phyloP scores from a whole-genome alignment of 768 basidiomycete species.

The Xanthoconium purpureum region DNA sequence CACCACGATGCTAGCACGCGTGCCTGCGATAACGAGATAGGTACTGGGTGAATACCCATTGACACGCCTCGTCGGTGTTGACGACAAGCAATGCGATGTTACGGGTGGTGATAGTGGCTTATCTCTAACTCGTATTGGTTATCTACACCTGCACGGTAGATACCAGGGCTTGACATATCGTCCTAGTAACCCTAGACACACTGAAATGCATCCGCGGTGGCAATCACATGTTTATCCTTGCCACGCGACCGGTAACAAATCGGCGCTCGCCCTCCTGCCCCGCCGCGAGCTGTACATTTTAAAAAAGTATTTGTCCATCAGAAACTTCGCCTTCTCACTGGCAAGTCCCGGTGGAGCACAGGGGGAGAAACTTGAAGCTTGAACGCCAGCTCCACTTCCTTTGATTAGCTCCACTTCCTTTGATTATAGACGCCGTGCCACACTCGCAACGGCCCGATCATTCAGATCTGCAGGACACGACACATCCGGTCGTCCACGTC shows the following conservation, averaged over 20 bases:
- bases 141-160: neutral
- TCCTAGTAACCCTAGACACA: neutral
- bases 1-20: neutral
- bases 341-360: neutral
- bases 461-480: too few relatives aligned
- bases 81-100: neutral
- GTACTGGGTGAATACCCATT: neutral
- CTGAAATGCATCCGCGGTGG: neutral
- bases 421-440: too few relatives aligned
- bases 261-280: neutral
- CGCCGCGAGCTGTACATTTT: too few relatives aligned
- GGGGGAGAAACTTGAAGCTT: too few relatives aligned
- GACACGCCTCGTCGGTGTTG: neutral
- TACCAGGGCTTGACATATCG: neutral
- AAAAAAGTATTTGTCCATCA: neutral
- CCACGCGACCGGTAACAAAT: neutral
- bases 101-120: neutral
- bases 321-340: neutral
- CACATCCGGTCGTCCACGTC: too few relatives aligned
- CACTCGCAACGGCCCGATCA: too few relatives aligned
- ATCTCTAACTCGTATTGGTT: neutral
- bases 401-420: too few relatives aligned
- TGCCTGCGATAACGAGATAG: neutral
- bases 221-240: neutral
- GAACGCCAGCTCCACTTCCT: too few relatives aligned